Base-by-base conservation (phyloP, 768 basidiomycete species). In the Leccinum olivaceopallidum region DNA sequence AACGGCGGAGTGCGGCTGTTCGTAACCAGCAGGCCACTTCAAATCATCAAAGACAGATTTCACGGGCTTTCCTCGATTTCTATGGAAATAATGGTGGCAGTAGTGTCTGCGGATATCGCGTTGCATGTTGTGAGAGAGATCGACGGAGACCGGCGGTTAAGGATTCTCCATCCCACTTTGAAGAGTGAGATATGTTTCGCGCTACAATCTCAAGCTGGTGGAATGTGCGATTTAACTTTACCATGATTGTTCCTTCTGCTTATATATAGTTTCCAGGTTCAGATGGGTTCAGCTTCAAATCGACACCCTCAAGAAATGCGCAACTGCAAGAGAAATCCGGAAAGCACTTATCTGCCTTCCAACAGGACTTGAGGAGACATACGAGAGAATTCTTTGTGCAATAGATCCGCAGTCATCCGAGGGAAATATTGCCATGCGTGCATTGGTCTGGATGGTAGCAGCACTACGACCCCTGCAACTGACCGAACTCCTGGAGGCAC, bases 281-380 rank as follows among this genome's bases (percentile, higher is more conserved):
- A 61, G 60, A 0, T 68, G 67, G 67, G 56, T 56, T 6, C 58
- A 68, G 16, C 67, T 66, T 53, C 66, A 67, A 20, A 39, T 68
- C 9, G 63, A 65, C 39, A 16, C 53, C 0, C 58, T 68, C 2
- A 57, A 42, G 8, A 18, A 44, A 34, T 68, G 67, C 12, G 10
- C 20, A 18, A 55, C 58, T 1, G 14, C 8, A 26, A 5, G 18
- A 30, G 60, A 64, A 1, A 52, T 68, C 16, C 42, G 50, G 14
- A 20, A 20, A 13, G 39, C 60, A 6, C 61, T 68, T 4, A 4
- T 37, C 1, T 60, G 34, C 48, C 67, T 68, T 22, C 67, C 67
- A 0, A 44, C 2, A 6, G 64, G 56, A 4, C 64, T 68, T 10
- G 54, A 68, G 2, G 64, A 58, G 20, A 68, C 64, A 0, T 68